phyloP scores from a whole-genome alignment of 805 yeast species.

The Ogataea paradorogensis region DNA sequence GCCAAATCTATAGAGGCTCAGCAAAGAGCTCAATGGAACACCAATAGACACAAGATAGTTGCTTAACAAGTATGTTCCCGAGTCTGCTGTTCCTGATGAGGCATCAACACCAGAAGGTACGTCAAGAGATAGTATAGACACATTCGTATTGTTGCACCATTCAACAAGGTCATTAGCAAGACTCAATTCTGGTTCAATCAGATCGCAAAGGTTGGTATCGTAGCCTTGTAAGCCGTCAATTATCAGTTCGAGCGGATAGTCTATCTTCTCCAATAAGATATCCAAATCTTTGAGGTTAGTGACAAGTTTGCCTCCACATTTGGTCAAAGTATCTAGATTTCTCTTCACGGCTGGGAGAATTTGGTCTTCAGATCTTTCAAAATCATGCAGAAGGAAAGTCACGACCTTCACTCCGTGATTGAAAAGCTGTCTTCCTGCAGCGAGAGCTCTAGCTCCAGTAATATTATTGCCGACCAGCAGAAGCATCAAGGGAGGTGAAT shows the following conservation, averaged over 20 bases:
- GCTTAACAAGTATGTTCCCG: constrained; percentile 32
- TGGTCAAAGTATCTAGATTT: constrained; percentile 55
- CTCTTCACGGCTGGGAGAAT: constrained; percentile 33
- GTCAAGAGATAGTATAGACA: constrained; percentile 64
- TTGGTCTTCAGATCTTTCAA: constrained; percentile 40
- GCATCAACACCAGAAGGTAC: constrained; percentile 82
- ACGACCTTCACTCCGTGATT: constrained; percentile 73
- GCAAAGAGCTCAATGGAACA: constrained; percentile 62
- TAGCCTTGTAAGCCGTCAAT: constrained; percentile 85
- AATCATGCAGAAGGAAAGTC: constrained; percentile 41
- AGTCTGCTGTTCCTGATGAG: constrained; percentile 60
- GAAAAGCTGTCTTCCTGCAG: constrained; percentile 73
- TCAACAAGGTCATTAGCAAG: constrained; percentile 45
- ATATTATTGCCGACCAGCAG: constrained; percentile 70
- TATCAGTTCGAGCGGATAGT: constrained; percentile 74
- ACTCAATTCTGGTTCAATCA: constrained; percentile 42
- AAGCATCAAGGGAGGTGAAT: constrained; percentile 74
- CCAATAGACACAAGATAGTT: constrained; percentile 69
- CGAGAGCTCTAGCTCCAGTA: constrained; percentile 72
- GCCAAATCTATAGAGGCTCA: constrained; percentile 59
- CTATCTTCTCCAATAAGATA: constrained; percentile 42
- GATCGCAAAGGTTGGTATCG: constrained; percentile 64
- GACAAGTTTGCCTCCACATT: constrained; percentile 68
- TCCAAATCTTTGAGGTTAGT: constrained; percentile 36
- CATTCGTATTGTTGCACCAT: constrained; percentile 61